A percentile compares a stretch with the other conserved stretches of the same genome.
phyloP scores from a whole-genome alignment of 2,329 filamentous ascomycete genomes.

The Alternaria solani region DNA sequence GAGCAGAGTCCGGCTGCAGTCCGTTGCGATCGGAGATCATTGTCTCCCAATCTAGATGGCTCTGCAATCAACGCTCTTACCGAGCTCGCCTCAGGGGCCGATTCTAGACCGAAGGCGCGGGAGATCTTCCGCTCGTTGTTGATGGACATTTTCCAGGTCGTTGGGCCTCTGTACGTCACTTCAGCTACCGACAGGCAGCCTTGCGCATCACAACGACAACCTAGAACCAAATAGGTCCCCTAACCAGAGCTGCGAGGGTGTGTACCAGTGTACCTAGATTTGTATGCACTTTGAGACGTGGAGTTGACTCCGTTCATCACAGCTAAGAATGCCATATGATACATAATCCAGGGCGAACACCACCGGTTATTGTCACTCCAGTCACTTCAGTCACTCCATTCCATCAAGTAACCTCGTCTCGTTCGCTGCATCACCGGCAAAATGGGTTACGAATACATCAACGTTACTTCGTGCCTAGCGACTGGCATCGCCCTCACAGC shows the following conservation, averaged over 20 bases:
- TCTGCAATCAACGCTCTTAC: conserved; percentile 1
- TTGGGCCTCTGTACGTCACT: neutral
- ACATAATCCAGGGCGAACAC: conserved; percentile 1
- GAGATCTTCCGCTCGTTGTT: neutral
- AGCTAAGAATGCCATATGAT: conserved; percentile 3
- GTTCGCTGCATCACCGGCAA: neutral
- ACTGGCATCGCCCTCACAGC: conserved; percentile 1
- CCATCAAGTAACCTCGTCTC: neutral
- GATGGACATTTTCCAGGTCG: neutral
- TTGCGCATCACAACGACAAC: neutral
- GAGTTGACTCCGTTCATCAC: neutral
- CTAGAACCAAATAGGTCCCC: conserved; percentile 3
- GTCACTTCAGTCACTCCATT: neutral
- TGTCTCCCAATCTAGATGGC: neutral
- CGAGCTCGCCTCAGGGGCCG: neutral
- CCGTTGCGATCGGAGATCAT: neutral
- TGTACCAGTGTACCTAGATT: neutral
- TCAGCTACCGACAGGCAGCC: neutral
- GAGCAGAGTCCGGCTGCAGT: neutral
- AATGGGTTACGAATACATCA: conserved; percentile 17
- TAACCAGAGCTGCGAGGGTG: neutral
- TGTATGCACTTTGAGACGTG: neutral
- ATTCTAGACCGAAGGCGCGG: neutral
- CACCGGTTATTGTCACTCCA: neutral
- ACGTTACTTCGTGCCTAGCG: conserved; percentile 8